Conservation (phyloP, 768 basidiomycete species). For the Dendrothele bispora region DNA sequence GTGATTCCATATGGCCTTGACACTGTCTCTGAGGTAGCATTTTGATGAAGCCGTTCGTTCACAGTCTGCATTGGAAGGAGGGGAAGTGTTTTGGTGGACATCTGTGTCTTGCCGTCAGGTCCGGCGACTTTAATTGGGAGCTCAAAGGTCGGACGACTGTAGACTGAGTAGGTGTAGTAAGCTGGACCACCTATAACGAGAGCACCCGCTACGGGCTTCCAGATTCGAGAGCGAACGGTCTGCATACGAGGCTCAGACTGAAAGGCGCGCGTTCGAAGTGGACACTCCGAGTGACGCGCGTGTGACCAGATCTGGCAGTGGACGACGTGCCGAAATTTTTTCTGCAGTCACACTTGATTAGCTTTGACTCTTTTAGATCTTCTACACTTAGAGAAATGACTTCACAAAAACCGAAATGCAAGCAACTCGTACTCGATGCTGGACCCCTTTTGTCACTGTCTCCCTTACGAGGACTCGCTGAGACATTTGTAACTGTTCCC, state of each 20-base stretch:
- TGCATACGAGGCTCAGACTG: no score
- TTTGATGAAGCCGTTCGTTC: conserved; percentile 57
- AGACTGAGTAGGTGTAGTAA: conserved; percentile 56
- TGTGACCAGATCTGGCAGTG: no score
- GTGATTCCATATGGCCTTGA: conserved; percentile 52
- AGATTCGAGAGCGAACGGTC: no score
- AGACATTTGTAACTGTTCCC: conserved; percentile 84
- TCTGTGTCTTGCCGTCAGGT: conserved; percentile 57
- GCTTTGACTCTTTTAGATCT: no score
- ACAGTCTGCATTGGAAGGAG: conserved; percentile 55
- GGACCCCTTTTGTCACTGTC: conserved; percentile 89
- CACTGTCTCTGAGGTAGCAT: conserved; percentile 46
- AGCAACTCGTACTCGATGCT: conserved; percentile 87
- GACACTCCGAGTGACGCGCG: no score
- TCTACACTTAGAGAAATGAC: no score
- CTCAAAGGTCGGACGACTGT: conserved; percentile 54
- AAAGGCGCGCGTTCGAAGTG: no score
- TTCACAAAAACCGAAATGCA: conserved; percentile 48
- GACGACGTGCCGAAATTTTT: no score
- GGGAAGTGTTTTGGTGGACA: conserved; percentile 51
- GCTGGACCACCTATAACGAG: conserved; percentile 56
- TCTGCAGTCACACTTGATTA: no score
- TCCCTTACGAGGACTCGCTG: conserved; percentile 86
- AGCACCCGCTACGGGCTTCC: conserved; percentile 66
- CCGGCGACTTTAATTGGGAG: conserved; percentile 53